A percentile compares a stretch with the other conserved stretches of the same genome.
Evolutionary conservation across 345 rosid genomes (phyloP).

Genomic region (Acer saccharum): DNA sequence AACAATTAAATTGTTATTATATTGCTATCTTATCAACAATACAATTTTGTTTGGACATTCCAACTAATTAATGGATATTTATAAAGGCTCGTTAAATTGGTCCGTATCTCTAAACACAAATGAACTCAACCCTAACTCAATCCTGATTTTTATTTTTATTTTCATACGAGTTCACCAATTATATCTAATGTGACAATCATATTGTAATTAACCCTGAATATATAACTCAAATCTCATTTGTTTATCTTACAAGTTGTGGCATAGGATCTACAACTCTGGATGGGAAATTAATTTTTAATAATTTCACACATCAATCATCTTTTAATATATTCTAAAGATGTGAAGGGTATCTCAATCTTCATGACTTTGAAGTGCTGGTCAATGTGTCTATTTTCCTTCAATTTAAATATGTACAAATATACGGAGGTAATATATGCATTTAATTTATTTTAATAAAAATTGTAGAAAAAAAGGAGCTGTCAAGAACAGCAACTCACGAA

Average conservation of each 20-base stretch:
- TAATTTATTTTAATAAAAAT: not conserved
- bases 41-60: not conserved
- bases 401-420: not conserved
- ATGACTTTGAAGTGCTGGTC: constrained; percentile 15
- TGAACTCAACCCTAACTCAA: not conserved
- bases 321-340: constrained; percentile 4
- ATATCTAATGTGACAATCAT: too few species aligned
- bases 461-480: constrained; percentile 6
- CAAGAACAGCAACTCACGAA: constrained; percentile 14
- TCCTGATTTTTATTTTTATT: not conserved
- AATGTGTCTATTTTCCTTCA: not conserved
- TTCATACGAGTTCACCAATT: too few species aligned
- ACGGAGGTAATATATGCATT: not conserved
- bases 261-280: not conserved
- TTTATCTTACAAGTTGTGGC: not conserved
- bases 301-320: constrained; percentile 2
- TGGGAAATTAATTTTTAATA: not conserved
- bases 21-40: not conserved
- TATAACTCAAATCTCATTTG: not conserved
- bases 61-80: not conserved
- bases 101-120: not conserved
- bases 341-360: constrained; percentile 11
- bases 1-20: not conserved
- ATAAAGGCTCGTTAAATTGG: too few species aligned
- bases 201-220: not conserved